Base-by-base conservation (phyloP, 2,329 filamentous ascomycete genomes). In the Fusarium sp. region DNA sequence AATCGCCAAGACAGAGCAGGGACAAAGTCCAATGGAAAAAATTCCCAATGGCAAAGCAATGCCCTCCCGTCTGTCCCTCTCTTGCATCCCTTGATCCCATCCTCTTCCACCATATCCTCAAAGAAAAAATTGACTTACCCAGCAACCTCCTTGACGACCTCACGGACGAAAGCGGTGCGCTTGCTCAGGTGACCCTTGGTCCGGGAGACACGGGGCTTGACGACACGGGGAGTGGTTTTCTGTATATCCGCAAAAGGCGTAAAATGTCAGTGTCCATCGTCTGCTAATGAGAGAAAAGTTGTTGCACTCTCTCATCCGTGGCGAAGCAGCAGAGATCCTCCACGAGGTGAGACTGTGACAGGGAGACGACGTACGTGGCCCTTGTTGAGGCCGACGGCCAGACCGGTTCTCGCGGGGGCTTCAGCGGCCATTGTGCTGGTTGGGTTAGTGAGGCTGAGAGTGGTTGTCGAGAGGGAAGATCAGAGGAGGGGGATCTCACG, bases 141-240 rank as follows among this genome's bases (percentile, higher is more conserved):
- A 84, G 94, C 90, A 83, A 98, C 96, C 88, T 99, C 96, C 89
- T 96, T 97, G 83, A 97, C 93, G 82, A 99, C 91, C 81, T 97
- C 94, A 78, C 96, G 90, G 77, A 98, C 95, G 86, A 99, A 98
- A 78, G 92, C 90, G 78, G 96, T 98, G 80, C 94, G 91, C 91
- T 97, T 97, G 87, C 92, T 96, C 81, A 97, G 87, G 85, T 96
- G 92, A 78, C 96, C 96, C 90, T 97, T 98, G 86, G 90, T 94
- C 78, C 91, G 87, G 80, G 90, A 92, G 79, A 94, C 88, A 79
- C 91, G 89, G 79, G 89, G 88, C 87, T 93, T 94, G 82, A 84
- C 83, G 79, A 91, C 90, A 81, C 93, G 89, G 77, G 89, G 81
- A 77, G 91, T 93, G 84, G 91, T 93, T 89, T 94, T 94, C 91